Evolutionary conservation across 345 rosid species (phyloP).

Genomic region (Eucalyptus pauciflora): DNA sequence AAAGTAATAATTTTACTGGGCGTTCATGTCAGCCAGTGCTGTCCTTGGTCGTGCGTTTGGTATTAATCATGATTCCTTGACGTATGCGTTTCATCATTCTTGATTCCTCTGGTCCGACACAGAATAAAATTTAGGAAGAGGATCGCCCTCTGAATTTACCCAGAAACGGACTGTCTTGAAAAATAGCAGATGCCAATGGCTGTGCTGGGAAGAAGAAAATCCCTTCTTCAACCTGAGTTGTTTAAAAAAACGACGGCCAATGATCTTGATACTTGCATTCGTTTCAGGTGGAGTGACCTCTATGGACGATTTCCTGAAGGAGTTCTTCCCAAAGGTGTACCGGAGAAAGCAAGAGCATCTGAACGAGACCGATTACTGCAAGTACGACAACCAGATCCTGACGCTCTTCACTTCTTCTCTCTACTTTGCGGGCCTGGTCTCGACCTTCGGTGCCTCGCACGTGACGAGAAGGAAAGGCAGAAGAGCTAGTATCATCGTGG

Average conservation of each 20-base stretch:
- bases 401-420: slow-evolving; percentile 85
- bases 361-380: slow-evolving; percentile 83
- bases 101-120: background rate
- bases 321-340: slow-evolving; percentile 61
- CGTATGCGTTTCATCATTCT: background rate
- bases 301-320: slow-evolving; percentile 91
- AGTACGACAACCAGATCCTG: slow-evolving; percentile 71
- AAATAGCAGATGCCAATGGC: background rate
- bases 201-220: background rate
- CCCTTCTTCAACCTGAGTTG: background rate
- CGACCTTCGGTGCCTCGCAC: slow-evolving; percentile 69
- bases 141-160: background rate
- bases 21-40: background rate
- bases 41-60: background rate
- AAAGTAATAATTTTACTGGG: background rate
- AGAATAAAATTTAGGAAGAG: background rate
- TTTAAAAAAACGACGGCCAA: too few species aligned
- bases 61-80: background rate
- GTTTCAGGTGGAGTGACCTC: slow-evolving; percentile 85
- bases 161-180: background rate
- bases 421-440: slow-evolving; percentile 74
- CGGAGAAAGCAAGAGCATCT: slow-evolving; percentile 57
- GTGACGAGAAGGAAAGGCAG: slow-evolving; percentile 58
- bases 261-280: background rate
- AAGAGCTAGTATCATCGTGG: slow-evolving; percentile 60